These are phyloP conservation scores for Nannochloropsis salina DNA, from an alignment of 108 stramenopile species.

Conservation along the genomic window DNA sequence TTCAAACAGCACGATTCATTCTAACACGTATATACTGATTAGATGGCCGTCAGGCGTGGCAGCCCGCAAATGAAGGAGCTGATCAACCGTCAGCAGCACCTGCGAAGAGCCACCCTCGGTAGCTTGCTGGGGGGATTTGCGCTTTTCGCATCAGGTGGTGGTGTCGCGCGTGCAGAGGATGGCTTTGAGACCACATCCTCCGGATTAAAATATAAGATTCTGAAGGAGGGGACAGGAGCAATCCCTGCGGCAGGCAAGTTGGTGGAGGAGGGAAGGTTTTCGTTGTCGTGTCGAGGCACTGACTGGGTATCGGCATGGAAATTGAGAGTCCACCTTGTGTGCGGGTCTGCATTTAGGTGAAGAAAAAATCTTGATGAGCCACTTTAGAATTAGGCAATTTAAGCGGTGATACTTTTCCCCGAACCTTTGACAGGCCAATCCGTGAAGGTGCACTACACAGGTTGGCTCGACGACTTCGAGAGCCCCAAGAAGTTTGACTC, in stretches of 20 bases:
- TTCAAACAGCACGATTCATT: too few relatives aligned
- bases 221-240: slow-evolving; percentile 77
- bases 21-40: background rate
- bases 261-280: slow-evolving; percentile 16
- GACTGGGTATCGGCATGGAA: background rate
- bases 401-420: background rate
- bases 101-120: background rate
- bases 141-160: slow-evolving; percentile 1
- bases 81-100: slow-evolving; percentile 4
- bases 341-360: background rate
- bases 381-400: background rate
- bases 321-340: background rate
- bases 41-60: background rate
- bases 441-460: slow-evolving; percentile 41
- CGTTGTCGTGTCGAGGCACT: too few relatives aligned
- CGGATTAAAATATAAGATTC: slow-evolving; percentile 77
- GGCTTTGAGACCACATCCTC: slow-evolving; percentile 57
- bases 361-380: background rate
- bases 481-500: slow-evolving; percentile 46
- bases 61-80: slow-evolving; percentile 3
- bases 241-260: slow-evolving; percentile 54
- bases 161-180: slow-evolving; percentile 20
- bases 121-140: background rate
- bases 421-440: background rate
- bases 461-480: slow-evolving; percentile 47